phyloP scores from a whole-genome alignment of 257 asterid genomes.

The Solanum appendiculatum region DNA sequence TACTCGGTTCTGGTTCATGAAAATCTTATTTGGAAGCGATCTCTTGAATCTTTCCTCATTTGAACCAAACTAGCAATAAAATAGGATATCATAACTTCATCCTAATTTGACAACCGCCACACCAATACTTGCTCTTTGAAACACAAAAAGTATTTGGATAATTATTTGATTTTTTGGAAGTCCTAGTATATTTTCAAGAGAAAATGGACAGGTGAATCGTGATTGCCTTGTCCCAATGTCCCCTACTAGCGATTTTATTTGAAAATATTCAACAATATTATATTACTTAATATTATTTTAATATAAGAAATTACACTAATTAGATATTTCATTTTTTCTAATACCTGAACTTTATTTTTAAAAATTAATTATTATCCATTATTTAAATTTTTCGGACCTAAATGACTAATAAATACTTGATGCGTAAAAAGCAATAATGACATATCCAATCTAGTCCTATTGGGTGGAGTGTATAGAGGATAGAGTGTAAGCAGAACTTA shows the following conservation, averaged over 20 bases:
- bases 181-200: too few species aligned
- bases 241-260: too few species aligned
- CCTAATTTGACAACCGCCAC: background rate
- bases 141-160: too few species aligned
- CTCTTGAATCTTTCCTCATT: background rate
- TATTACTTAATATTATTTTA: too few species aligned
- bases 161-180: too few species aligned
- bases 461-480: too few species aligned
- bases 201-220: background rate
- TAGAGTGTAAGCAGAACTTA: accelerated
- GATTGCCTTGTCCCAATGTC: background rate
- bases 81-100: background rate
- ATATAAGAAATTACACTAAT: background rate
- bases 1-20: background rate
- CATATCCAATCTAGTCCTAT: too few species aligned
- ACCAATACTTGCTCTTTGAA: too few species aligned
- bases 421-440: background rate
- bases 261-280: background rate
- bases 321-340: background rate
- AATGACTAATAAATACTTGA: background rate
- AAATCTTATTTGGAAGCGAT: background rate
- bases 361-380: background rate
- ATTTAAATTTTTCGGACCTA: background rate
- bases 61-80: background rate
- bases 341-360: too few species aligned